Conservation (phyloP, 2,329 filamentous ascomycete species). For the Grosmannia serpens region DNA sequence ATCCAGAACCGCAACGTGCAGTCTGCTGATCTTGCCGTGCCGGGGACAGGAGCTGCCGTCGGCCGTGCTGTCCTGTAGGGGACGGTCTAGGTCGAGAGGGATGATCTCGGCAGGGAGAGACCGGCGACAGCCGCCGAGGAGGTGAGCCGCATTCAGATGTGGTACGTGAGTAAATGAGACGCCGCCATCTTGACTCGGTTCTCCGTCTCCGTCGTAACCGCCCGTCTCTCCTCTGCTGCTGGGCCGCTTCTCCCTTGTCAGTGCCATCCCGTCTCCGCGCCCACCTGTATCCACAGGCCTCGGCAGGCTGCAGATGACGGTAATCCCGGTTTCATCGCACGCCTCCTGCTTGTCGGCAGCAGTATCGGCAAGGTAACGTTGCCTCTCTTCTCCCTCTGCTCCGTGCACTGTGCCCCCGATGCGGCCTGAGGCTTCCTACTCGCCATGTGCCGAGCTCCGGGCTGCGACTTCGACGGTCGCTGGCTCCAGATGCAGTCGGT, state of each 20-base stretch:
- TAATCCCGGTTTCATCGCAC: too few relatives aligned
- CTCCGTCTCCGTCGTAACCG: background rate
- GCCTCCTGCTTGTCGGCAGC: too few relatives aligned
- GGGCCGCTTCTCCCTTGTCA: too few relatives aligned
- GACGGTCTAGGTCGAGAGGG: background rate
- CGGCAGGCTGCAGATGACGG: too few relatives aligned
- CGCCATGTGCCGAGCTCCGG: background rate
- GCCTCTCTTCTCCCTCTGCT: background rate
- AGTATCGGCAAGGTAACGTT: too few relatives aligned
- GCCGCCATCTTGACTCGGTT: too few relatives aligned
- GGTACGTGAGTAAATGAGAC: background rate
- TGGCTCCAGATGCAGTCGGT: background rate
- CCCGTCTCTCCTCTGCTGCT: background rate
- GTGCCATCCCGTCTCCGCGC: background rate
- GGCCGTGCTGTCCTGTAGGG: background rate
- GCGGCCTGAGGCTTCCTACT: background rate
- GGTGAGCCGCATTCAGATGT: background rate
- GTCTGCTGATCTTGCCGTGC: background rate
- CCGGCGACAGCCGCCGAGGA: background rate
- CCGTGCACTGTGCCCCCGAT: background rate
- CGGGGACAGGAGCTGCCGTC: background rate
- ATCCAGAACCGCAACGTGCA: background rate
- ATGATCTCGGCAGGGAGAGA: constrained; percentile 1
- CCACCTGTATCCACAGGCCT: too few relatives aligned
- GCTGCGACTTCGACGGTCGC: background rate